These are phyloP conservation scores for Hymenoscyphus infarciens DNA, from an alignment of 2,329 filamentous ascomycete genomes.

Conservation along the genomic window DNA sequence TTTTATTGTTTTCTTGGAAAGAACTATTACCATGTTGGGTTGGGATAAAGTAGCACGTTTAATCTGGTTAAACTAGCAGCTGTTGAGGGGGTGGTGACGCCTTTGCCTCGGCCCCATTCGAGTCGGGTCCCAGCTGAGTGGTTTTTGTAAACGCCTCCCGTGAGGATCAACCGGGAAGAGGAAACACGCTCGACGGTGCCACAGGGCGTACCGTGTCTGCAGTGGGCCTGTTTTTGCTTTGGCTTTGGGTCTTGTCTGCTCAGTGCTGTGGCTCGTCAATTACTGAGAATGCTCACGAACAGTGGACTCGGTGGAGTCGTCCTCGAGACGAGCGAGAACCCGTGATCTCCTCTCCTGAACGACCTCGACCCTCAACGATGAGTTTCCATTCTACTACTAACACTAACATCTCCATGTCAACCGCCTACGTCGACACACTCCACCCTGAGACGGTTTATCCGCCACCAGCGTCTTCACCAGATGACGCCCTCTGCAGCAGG, in stretches of 20 bases:
- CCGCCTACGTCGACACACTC: not conserved
- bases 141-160: slow-evolving; percentile 4
- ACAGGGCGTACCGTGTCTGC: slow-evolving; percentile 6
- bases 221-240: not conserved
- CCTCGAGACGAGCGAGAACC: not conserved
- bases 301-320: not conserved
- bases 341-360: not conserved
- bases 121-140: slow-evolving; percentile 3
- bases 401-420: not conserved
- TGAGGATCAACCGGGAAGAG: slow-evolving; percentile 4
- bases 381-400: not conserved
- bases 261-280: not conserved
- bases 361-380: not conserved
- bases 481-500: not conserved
- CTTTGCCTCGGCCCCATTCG: not conserved
- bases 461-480: not conserved
- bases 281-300: not conserved
- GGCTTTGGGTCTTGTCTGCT: not conserved
- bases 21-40: not conserved
- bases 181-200: slow-evolving; percentile 1
- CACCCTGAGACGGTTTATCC: not conserved
- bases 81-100: not conserved
- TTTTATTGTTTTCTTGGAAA: not conserved
- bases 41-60: not conserved
- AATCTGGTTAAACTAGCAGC: not conserved